Percentiles rank a stretch among this genome's conserved stretches.
Evolutionary conservation across 345 rosid species (phyloP).

Genomic region (Syzygium aqueum): DNA sequence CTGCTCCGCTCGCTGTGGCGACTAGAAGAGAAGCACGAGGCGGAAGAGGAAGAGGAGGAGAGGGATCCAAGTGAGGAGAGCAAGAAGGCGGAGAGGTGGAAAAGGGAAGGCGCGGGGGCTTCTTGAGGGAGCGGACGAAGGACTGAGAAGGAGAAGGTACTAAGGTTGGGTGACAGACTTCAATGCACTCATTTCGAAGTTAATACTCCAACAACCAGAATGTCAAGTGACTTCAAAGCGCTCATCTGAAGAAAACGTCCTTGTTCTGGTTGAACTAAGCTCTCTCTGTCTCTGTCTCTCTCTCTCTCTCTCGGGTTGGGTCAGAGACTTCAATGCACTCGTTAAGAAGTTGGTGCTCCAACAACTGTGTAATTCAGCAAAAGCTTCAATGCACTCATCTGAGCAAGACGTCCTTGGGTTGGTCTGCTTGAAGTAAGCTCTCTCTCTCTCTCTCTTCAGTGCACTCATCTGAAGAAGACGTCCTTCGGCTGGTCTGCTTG

Average conservation of each 20-base stretch:
- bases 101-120: slow-evolving; percentile 65
- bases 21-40: slow-evolving; percentile 11
- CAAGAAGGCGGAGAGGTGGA: slow-evolving; percentile 55
- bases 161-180: too few species aligned
- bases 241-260: too few species aligned
- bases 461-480: background rate
- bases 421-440: too few species aligned
- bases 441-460: too few species aligned
- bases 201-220: too few species aligned
- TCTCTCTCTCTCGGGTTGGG: too few species aligned
- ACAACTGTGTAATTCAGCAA: background rate
- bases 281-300: background rate
- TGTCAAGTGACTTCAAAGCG: too few species aligned
- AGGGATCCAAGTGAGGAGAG: slow-evolving; percentile 56
- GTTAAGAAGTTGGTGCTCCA: background rate
- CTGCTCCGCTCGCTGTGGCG: slow-evolving; percentile 6
- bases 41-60: slow-evolving; percentile 28
- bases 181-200: too few species aligned
- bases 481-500: background rate
- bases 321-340: too few species aligned
- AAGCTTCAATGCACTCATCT: background rate
- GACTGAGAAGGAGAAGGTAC: slow-evolving; percentile 15
- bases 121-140: slow-evolving; percentile 43
- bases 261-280: background rate
- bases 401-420: background rate